These are phyloP conservation scores for Hyphopichia fennica DNA, from an alignment of 1,139 yeast species.

Conservation along the genomic window DNA sequence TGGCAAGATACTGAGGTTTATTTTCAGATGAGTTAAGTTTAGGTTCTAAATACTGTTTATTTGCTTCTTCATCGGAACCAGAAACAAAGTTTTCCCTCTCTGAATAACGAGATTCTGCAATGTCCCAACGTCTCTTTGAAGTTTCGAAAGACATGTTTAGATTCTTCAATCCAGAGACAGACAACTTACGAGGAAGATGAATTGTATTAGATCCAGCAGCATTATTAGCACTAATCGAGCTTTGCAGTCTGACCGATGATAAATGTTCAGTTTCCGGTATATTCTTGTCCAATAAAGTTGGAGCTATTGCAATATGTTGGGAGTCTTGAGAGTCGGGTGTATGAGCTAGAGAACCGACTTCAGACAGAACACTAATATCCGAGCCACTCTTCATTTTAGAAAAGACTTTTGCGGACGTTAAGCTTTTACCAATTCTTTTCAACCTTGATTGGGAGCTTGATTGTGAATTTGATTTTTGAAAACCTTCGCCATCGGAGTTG, in stretches of 20 bases:
- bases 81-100: slow-evolving; percentile 6
- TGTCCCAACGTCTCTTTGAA: slow-evolving; percentile 21
- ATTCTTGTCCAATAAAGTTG: background rate
- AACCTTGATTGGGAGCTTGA: background rate
- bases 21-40: background rate
- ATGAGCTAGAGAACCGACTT: too few species aligned
- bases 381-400: background rate
- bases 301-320: too few species aligned
- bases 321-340: too few species aligned
- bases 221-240: background rate
- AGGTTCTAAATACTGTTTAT: background rate
- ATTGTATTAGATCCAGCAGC: background rate
- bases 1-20: background rate
- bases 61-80: background rate
- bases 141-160: slow-evolving; percentile 38
- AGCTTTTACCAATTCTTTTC: slow-evolving; percentile 1
- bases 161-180: slow-evolving; percentile 29
- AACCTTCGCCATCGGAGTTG: background rate
- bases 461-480: background rate
- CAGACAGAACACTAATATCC: too few species aligned
- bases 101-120: slow-evolving; percentile 24
- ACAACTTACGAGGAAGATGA: slow-evolving; percentile 26
- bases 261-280: background rate
- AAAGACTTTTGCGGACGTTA: background rate
- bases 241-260: background rate